Conservation (phyloP, 75 land plant genomes). For the Isoetes taiwanensis region DNA sequence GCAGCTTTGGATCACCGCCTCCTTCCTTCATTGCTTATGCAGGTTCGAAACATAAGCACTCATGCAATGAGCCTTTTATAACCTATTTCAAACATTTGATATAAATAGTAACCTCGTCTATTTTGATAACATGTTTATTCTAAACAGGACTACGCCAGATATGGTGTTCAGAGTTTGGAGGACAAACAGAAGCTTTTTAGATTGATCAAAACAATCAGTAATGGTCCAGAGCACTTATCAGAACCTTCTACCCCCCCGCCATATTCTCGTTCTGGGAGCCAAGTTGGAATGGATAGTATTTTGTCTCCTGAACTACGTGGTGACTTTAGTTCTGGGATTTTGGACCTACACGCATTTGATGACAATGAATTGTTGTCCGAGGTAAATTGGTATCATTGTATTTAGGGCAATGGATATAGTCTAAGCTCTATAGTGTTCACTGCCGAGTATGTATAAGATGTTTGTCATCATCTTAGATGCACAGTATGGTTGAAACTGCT, state of each 20-base stretch:
- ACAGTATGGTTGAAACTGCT: too few relatives aligned
- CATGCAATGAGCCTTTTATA: too few relatives aligned
- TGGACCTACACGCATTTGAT: constrained; percentile 81
- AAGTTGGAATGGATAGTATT: constrained; percentile 39
- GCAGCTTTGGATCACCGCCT: constrained; percentile 50
- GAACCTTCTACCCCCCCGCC: constrained; percentile 58
- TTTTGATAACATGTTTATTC: too few relatives aligned
- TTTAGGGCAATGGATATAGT: too few relatives aligned
- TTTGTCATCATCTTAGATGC: too few relatives aligned
- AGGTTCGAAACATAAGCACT: too few relatives aligned
- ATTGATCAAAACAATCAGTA: constrained; percentile 61
- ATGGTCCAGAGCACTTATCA: constrained; percentile 51
- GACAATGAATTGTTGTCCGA: constrained; percentile 85
- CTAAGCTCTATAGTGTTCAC: too few relatives aligned
- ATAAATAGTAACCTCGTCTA: too few relatives aligned
- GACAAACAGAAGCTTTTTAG: constrained; percentile 80
- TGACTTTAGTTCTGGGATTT: constrained; percentile 89
- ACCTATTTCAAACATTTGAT: too few relatives aligned
- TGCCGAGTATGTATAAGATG: too few relatives aligned
- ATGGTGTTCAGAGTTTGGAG: constrained; percentile 70
- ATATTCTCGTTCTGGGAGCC: constrained; percentile 7
- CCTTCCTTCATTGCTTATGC: constrained; percentile 71
- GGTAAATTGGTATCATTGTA: constrained; percentile 29
- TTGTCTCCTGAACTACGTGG: constrained; percentile 86
- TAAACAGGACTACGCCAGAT: constrained; percentile 49